Evolutionary conservation across 805 yeast species (phyloP).

Genomic region (Candida odintsovae): DNA sequence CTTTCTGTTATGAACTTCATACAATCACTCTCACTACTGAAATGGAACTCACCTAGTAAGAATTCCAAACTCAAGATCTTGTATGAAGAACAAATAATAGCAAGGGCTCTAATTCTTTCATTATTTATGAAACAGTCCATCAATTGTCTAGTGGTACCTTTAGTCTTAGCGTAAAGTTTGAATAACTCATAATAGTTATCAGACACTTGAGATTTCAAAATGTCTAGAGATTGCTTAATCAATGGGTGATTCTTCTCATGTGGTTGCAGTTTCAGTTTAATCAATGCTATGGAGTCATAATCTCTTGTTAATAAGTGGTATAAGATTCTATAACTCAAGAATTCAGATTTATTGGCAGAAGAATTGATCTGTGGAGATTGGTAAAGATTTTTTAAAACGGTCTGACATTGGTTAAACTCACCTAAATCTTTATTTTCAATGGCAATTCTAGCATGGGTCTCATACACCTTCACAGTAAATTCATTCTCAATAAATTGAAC

Average conservation of each 20-base stretch:
- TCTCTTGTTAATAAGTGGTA: constrained; percentile 74
- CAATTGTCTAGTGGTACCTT: constrained; percentile 38
- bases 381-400: constrained; percentile 66
- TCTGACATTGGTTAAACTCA: constrained; percentile 92
- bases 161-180: constrained; percentile 32
- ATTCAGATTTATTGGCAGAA: constrained; percentile 49
- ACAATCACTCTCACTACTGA: constrained; percentile 34
- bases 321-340: constrained; percentile 63
- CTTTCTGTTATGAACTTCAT: constrained; percentile 36
- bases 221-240: constrained; percentile 23
- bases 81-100: constrained; percentile 52
- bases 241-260: constrained; percentile 15
- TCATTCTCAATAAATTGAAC: constrained; percentile 81
- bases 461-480: constrained; percentile 76
- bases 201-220: constrained; percentile 27
- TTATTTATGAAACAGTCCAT: constrained; percentile 50
- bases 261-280: constrained; percentile 39
- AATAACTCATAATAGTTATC: constrained; percentile 53
- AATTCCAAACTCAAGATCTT: constrained; percentile 38
- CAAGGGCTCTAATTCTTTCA: constrained; percentile 52
- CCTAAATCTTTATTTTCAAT: constrained; percentile 80
- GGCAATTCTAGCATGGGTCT: constrained; percentile 83
- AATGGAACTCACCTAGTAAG: constrained; percentile 33
- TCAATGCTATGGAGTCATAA: constrained; percentile 25
- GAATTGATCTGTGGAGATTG: constrained; percentile 31